These are phyloP conservation scores for Chlorociboria aeruginascens DNA, from an alignment of 495 filamentous ascomycete species.

Conservation along the genomic window DNA sequence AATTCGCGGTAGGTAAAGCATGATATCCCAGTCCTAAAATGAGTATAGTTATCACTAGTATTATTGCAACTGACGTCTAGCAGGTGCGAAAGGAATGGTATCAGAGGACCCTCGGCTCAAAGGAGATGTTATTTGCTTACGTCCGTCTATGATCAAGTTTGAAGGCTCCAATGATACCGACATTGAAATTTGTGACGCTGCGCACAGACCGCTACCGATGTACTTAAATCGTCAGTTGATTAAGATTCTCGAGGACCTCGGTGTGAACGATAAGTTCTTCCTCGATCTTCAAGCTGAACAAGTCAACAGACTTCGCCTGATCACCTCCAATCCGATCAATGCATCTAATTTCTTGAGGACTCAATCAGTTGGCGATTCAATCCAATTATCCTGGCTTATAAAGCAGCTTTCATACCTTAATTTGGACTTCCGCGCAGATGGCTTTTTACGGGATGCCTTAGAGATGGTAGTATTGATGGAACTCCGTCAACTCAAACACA, in stretches of 20 bases:
- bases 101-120: conserved; percentile 46
- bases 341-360: conserved; percentile 49
- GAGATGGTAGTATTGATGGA: conserved; percentile 53
- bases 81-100: conserved; percentile 62
- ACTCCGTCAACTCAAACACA: conserved; percentile 63
- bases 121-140: conserved; percentile 42
- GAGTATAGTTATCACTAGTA: no score
- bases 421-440: conserved; percentile 49
- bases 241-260: conserved; percentile 70
- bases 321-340: conserved; percentile 40
- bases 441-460: conserved; percentile 49
- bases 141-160: conserved; percentile 75
- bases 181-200: conserved; percentile 66
- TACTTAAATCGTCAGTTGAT: conserved; percentile 67
- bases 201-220: conserved; percentile 50
- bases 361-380: conserved; percentile 39
- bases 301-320: conserved; percentile 41
- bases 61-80: not conserved
- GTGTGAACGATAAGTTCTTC: conserved; percentile 42
- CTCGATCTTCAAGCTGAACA: conserved; percentile 44
- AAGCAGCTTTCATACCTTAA: conserved; percentile 36
- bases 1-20: conserved; percentile 34
- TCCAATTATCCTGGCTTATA: conserved; percentile 48
- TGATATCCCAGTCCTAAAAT: not conserved
- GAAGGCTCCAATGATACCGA: conserved; percentile 33